Percentiles rank a stretch among this genome's conserved stretches.
Evolutionary conservation across 768 basidiomycete genomes (phyloP).

Genomic region (Tulasnella sp.): DNA sequence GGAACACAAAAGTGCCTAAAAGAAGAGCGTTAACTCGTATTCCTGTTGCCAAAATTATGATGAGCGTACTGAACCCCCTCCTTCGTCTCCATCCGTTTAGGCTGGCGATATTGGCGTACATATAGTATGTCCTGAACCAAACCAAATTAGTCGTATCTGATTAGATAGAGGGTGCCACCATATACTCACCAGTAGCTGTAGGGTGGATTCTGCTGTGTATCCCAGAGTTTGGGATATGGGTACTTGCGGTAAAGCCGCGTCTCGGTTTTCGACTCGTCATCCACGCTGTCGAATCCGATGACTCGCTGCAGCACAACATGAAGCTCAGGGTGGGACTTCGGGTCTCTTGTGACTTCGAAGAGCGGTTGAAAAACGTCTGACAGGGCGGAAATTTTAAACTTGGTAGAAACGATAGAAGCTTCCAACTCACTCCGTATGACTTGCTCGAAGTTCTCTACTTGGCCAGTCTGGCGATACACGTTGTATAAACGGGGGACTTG

Average conservation of each 20-base stretch:
- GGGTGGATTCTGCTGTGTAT: slow-evolving; percentile 79
- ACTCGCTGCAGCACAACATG: slow-evolving; percentile 94
- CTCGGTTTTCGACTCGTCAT: slow-evolving; percentile 94
- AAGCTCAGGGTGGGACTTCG: slow-evolving; percentile 79
- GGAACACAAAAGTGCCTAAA: slow-evolving; percentile 88
- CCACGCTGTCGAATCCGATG: slow-evolving; percentile 95
- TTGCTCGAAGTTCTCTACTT: slow-evolving; percentile 79
- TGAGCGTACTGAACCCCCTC: slow-evolving; percentile 77
- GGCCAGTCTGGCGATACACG: slow-evolving; percentile 83
- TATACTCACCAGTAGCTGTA: slow-evolving; percentile 81
- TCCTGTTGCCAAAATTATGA: background rate
- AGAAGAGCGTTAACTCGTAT: background rate
- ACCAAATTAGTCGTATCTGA: background rate
- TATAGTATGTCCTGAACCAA: slow-evolving; percentile 75
- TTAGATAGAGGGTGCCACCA: background rate
- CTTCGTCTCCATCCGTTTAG: slow-evolving; percentile 84
- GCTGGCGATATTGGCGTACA: slow-evolving; percentile 93
- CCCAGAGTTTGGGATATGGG: slow-evolving; percentile 85
- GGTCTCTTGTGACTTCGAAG: slow-evolving; percentile 94
- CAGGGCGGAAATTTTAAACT: background rate
- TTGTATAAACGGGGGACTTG: slow-evolving; percentile 93
- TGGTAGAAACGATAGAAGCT: background rate
- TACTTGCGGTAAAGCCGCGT: slow-evolving; percentile 87
- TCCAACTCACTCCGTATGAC: slow-evolving; percentile 67
- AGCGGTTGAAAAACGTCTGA: slow-evolving; percentile 85